Conservation (phyloP, 2,329 filamentous ascomycete genomes). For the Ophiostoma sp. region DNA sequence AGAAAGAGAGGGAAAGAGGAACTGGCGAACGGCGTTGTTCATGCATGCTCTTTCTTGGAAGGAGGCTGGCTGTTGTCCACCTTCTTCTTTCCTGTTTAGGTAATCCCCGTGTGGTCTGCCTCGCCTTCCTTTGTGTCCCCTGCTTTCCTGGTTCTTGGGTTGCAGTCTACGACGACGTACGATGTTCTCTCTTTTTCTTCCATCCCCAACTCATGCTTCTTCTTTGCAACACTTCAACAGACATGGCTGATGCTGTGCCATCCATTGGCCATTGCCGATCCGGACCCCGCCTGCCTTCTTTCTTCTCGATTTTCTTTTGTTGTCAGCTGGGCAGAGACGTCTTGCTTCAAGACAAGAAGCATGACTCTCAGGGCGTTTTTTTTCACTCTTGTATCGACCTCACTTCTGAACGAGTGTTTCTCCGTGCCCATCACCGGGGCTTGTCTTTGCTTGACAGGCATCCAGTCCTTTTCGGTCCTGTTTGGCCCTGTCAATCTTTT, state of each 20-base stretch:
- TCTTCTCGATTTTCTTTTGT: neutral
- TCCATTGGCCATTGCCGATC: slow-evolving; percentile 13
- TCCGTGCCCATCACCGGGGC: neutral
- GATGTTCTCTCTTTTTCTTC: neutral
- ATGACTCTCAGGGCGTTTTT: slow-evolving; percentile 9
- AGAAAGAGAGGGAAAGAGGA: neutral
- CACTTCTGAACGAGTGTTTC: neutral
- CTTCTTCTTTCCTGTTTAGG: slow-evolving; percentile 8
- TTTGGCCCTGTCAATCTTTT: neutral
- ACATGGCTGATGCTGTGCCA: neutral
- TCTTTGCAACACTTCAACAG: slow-evolving; percentile 4
- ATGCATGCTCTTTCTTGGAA: slow-evolving; percentile 10
- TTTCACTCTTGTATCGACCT: neutral
- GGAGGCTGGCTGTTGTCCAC: neutral
- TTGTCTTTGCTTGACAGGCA: neutral
- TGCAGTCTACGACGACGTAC: neutral
- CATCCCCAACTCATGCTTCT: neutral
- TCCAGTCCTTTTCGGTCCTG: neutral
- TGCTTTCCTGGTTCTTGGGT: neutral
- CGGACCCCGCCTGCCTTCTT: neutral
- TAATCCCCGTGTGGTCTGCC: neutral
- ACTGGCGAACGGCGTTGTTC: neutral
- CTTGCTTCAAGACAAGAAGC: neutral
- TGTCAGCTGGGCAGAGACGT: slow-evolving; percentile 2
- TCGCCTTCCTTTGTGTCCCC: neutral